Conservation (phyloP, 2,329 filamentous ascomycete species). For the Sporothrix humicola region DNA sequence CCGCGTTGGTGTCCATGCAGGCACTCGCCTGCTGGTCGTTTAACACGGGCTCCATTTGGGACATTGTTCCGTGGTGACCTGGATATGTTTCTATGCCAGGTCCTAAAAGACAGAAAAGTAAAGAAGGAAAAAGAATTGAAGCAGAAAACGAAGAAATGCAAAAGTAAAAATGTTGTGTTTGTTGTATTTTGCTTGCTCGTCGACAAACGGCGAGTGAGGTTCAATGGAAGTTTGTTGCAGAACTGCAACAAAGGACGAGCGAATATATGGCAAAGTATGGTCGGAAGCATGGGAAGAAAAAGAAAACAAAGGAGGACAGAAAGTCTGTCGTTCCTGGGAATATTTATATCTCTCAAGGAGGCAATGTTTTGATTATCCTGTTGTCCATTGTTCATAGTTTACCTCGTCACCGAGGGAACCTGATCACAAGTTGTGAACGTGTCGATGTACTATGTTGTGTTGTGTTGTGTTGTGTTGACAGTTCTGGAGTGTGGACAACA, state of each 20-base stretch:
- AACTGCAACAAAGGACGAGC: neutral
- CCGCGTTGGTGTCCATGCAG: neutral
- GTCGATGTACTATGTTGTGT: neutral
- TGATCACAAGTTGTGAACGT: neutral
- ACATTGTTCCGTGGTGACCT: neutral
- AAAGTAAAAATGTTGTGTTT: neutral
- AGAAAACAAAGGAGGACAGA: neutral
- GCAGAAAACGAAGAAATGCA: neutral
- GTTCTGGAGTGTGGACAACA: neutral
- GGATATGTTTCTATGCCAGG: too few species aligned
- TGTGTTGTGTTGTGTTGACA: neutral
- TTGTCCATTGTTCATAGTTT: neutral
- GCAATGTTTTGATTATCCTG: neutral
- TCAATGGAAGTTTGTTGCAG: neutral
- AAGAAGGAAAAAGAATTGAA: neutral
- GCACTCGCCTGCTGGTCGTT: constrained; percentile 5
- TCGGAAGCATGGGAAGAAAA: neutral
- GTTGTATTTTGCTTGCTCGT: neutral
- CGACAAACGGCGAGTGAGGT: constrained; percentile 6
- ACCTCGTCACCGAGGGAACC: constrained; percentile 8
- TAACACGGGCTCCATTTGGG: neutral
- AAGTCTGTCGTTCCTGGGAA: neutral
- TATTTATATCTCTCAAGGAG: neutral
- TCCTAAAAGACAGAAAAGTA: neutral
- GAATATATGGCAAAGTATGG: neutral